Evolutionary conservation across 805 yeast species (phyloP).

Genomic region (Starmera quercuum): DNA sequence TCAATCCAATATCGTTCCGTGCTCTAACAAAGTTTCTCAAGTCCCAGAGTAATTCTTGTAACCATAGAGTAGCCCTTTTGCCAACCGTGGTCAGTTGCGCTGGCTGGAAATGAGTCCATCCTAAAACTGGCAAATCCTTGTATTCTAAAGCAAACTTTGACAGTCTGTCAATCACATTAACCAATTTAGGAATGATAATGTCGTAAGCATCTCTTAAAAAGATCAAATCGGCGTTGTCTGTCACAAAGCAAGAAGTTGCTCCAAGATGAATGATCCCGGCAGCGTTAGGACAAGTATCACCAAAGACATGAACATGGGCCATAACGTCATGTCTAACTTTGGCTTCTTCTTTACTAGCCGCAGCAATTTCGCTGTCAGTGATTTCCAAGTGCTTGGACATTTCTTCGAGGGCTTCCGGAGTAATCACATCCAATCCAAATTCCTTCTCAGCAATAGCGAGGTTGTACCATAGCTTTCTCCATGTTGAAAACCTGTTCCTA

Average conservation of each 20-base stretch:
- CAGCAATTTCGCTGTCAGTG: conserved; percentile 88
- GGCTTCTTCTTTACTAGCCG: conserved; percentile 89
- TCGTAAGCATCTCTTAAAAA: conserved; percentile 95
- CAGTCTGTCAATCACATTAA: conserved; percentile 89
- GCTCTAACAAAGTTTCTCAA: conserved; percentile 93
- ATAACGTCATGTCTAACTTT: conserved; percentile 98
- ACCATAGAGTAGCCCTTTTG: conserved; percentile 95
- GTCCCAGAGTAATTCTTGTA: conserved; percentile 97
- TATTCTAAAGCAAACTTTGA: conserved; percentile 81
- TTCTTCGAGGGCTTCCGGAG: conserved; percentile 87
- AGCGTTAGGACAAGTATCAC: conserved; percentile 88
- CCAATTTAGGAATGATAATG: conserved; percentile 86
- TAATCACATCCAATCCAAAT: conserved; percentile 75
- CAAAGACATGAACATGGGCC: conserved; percentile 98
- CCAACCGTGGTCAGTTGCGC: conserved; percentile 99
- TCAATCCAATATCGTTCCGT: conserved; percentile 88
- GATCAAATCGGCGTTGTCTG: conserved; percentile 96
- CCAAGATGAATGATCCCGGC: conserved; percentile 98
- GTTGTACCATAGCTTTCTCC: conserved; percentile 97
- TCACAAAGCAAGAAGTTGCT: conserved; percentile 96
- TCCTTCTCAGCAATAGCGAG: conserved; percentile 94
- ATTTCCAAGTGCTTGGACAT: conserved; percentile 71
- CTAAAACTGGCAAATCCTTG: conserved; percentile 94
- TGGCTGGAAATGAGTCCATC: conserved; percentile 99
- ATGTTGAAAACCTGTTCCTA: conserved; percentile 91